A percentile compares a stretch with the other conserved stretches of the same genome.
phyloP scores from a whole-genome alignment of 495 filamentous ascomycete genomes.

The Penicillium macrosclerotiorum region DNA sequence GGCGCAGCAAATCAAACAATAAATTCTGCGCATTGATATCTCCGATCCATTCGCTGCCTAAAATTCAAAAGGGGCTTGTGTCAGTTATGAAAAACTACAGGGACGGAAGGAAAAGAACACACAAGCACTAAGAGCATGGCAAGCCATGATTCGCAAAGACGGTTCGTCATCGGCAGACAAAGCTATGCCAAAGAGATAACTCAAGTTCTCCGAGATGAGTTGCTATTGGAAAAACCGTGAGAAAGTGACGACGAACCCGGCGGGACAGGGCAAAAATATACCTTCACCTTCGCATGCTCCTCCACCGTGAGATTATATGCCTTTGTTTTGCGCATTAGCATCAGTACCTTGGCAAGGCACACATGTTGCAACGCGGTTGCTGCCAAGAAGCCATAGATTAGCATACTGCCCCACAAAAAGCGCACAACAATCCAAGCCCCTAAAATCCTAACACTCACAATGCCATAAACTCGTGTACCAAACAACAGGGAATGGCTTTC shows the following conservation, averaged over 20 bases:
- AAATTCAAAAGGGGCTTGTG: background rate
- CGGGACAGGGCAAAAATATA: too few relatives aligned
- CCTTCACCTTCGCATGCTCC: slow-evolving; percentile 22
- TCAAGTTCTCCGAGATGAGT: slow-evolving; percentile 29
- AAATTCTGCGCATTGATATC: slow-evolving; percentile 21
- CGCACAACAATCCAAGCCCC: background rate
- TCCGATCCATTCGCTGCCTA: slow-evolving; percentile 38
- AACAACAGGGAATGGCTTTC: slow-evolving; percentile 38
- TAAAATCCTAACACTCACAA: slow-evolving; percentile 22
- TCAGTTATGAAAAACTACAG: background rate
- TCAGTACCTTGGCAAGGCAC: slow-evolving; percentile 38
- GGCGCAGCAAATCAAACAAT: slow-evolving; percentile 26
- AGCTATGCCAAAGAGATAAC: slow-evolving; percentile 40
- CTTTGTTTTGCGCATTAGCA: slow-evolving; percentile 27
- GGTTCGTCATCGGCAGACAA: slow-evolving; percentile 39
- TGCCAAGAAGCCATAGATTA: slow-evolving; percentile 8
- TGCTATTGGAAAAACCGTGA: slow-evolving; percentile 21
- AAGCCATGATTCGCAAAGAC: slow-evolving; percentile 38
- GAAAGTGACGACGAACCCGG: too few relatives aligned
- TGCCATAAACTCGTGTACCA: slow-evolving; percentile 39
- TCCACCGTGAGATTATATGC: slow-evolving; percentile 13
- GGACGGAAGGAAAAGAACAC: slow-evolving; percentile 3
- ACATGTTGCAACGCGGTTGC: slow-evolving; percentile 42
- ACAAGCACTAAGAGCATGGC: slow-evolving; percentile 41
- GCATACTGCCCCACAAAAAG: background rate